These are phyloP conservation scores for Reutealis trisperma DNA, from an alignment of 345 rosid species.

Conservation along the genomic window DNA sequence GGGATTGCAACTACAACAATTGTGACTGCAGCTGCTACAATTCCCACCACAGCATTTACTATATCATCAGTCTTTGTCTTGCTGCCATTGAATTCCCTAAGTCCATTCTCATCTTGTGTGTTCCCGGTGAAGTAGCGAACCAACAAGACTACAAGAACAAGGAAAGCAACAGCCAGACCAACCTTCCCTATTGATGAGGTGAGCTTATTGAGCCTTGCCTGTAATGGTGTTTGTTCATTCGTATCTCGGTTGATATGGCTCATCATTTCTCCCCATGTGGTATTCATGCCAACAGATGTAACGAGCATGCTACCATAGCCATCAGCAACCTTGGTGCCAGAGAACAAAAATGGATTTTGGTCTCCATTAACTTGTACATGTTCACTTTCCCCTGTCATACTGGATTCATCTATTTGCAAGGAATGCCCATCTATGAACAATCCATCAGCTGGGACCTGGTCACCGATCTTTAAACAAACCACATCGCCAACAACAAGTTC, in stretches of 20 bases:
- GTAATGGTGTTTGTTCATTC: slow-evolving; percentile 64
- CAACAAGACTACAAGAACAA: slow-evolving; percentile 59
- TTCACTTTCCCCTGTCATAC: slow-evolving; percentile 27
- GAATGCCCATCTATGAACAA: slow-evolving; percentile 25
- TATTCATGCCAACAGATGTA: slow-evolving; percentile 72
- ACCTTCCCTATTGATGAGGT: slow-evolving; percentile 63
- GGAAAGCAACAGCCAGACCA: slow-evolving; percentile 61
- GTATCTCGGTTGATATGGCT: slow-evolving; percentile 48
- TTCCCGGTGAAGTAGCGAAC: slow-evolving; percentile 72
- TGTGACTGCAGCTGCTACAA: slow-evolving; percentile 72
- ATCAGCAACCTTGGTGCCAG: slow-evolving; percentile 28
- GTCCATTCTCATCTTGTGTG: slow-evolving; percentile 55
- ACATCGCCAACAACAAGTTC: slow-evolving; percentile 34
- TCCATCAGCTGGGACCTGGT: slow-evolving; percentile 31
- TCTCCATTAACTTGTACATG: slow-evolving; percentile 12
- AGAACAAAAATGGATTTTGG: slow-evolving; percentile 20
- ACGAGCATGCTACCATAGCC: slow-evolving; percentile 56
- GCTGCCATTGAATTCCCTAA: slow-evolving; percentile 43
- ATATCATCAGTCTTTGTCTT: slow-evolving; percentile 49
- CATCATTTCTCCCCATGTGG: slow-evolving; percentile 80
- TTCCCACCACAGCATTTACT: slow-evolving; percentile 53
- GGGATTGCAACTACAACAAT: slow-evolving; percentile 91
- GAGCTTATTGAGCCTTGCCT: slow-evolving; percentile 61
- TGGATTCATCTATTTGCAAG: slow-evolving; percentile 26
- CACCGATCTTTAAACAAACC: slow-evolving; percentile 24